phyloP scores from a whole-genome alignment of 2,329 filamentous ascomycete genomes.

The Cercospora citrullina region DNA sequence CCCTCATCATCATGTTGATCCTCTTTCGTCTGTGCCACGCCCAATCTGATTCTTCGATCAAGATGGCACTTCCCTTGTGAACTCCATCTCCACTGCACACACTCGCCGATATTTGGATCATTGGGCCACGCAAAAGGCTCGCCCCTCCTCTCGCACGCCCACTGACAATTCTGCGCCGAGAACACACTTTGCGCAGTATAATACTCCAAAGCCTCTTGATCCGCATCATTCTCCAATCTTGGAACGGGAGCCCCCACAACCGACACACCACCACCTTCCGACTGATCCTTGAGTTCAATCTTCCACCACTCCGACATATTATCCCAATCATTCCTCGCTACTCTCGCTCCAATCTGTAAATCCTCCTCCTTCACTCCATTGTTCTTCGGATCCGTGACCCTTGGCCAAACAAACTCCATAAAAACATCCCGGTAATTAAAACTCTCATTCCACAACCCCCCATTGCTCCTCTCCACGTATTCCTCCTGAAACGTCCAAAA shows the following conservation, averaged over 20 bases:
- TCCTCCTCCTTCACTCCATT: neutral
- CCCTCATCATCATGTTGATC: neutral
- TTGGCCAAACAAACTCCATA: constrained; percentile 4
- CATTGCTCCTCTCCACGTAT: constrained; percentile 7
- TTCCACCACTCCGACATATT: constrained; percentile 21
- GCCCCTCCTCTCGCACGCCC: constrained; percentile 9
- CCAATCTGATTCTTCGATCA: constrained; percentile 11
- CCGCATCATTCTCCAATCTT: neutral
- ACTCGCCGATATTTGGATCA: constrained; percentile 1
- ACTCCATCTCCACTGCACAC: constrained; percentile 19
- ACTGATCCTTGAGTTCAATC: constrained; percentile 2
- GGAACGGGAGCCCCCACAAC: neutral
- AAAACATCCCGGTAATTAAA: constrained; percentile 23
- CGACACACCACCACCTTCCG: neutral
- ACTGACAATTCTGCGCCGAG: constrained; percentile 1
- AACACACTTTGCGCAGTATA: neutral
- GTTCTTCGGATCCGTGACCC: neutral
- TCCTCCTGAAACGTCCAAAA: constrained; percentile 26
- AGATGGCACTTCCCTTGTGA: constrained; percentile 9
- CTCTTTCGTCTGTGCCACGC: constrained; percentile 10
- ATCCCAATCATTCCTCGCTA: constrained; percentile 14
- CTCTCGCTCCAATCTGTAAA: neutral
- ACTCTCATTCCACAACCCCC: constrained; percentile 3
- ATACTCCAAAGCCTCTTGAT: constrained; percentile 1
- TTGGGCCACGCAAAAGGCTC: neutral